Conservation (phyloP, 768 basidiomycete species). For the Mrakia gelida region DNA sequence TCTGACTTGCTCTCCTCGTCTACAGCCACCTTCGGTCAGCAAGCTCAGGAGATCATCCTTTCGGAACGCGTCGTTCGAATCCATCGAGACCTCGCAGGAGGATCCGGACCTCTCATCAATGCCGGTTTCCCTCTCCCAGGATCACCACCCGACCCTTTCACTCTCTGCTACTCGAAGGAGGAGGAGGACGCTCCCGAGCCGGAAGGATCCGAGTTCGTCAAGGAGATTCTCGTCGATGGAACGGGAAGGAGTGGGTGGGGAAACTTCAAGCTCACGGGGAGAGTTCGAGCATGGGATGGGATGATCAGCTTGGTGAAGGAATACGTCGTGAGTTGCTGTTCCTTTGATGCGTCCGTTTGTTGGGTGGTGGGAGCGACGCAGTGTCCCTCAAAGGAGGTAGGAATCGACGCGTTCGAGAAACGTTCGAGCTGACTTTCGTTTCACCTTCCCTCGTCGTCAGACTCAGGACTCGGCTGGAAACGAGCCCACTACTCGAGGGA, state of each 20-base stretch:
- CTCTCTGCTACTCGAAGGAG: slow-evolving; percentile 21
- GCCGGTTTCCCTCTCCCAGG: slow-evolving; percentile 19
- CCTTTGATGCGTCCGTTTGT: too few relatives aligned
- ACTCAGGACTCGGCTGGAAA: neutral
- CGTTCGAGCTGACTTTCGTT: neutral
- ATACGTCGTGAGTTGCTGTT: neutral
- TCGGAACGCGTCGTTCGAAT: slow-evolving; percentile 16
- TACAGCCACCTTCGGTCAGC: slow-evolving; percentile 22
- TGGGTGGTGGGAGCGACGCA: neutral
- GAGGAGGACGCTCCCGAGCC: slow-evolving; percentile 20
- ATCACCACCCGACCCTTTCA: neutral
- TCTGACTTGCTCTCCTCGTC: neutral
- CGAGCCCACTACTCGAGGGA: slow-evolving; percentile 13
- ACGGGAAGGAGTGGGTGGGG: slow-evolving; percentile 22
- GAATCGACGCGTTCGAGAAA: neutral
- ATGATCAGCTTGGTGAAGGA: slow-evolving; percentile 24
- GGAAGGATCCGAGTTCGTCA: slow-evolving; percentile 20
- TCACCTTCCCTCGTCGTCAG: neutral
- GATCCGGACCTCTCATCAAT: slow-evolving; percentile 24
- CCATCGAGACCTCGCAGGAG: neutral
- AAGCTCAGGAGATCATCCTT: slow-evolving; percentile 19
- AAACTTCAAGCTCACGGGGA: slow-evolving; percentile 11
- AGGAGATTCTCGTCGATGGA: slow-evolving; percentile 24
- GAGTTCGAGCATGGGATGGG: slow-evolving; percentile 27
- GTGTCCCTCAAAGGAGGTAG: neutral